phyloP scores from a whole-genome alignment of 805 yeast genomes.

The Suhomyces faveliae region DNA sequence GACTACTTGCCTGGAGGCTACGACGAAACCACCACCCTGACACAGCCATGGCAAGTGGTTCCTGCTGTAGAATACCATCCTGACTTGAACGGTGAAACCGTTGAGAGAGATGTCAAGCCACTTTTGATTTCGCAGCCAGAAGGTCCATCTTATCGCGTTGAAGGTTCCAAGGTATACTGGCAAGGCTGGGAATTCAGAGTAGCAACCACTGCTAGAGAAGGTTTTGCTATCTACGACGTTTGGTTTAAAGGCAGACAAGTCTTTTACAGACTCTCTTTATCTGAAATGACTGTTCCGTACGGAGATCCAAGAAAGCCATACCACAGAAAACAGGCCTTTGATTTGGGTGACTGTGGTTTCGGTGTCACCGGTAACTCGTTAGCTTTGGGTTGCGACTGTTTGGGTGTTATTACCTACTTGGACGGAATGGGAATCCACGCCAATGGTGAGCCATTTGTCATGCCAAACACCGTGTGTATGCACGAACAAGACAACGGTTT shows the following conservation, averaged over 20 bases:
- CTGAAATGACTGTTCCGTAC: constrained; percentile 87
- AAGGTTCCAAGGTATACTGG: constrained; percentile 66
- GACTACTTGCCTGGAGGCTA: constrained; percentile 72
- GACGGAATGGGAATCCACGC: constrained; percentile 58
- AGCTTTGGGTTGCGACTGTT: constrained; percentile 76
- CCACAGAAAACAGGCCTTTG: constrained; percentile 86
- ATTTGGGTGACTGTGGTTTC: constrained; percentile 82
- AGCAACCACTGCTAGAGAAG: constrained; percentile 71
- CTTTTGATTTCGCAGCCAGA: constrained; percentile 71
- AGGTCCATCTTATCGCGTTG: constrained; percentile 67
- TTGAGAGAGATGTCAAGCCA: constrained; percentile 62
- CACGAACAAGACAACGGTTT: constrained; percentile 80
- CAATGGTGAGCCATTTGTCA: constrained; percentile 59
- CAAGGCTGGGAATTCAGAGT: constrained; percentile 83
- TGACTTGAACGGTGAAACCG: constrained; percentile 55
- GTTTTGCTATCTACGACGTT: constrained; percentile 71
- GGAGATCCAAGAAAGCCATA: constrained; percentile 83
- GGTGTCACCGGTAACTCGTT: constrained; percentile 71
- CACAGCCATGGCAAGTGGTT: constrained; percentile 60
- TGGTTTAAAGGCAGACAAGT: constrained; percentile 74
- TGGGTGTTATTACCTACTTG: constrained; percentile 73
- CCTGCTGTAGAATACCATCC: constrained; percentile 72
- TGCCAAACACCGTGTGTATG: constrained; percentile 73
- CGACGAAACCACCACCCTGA: constrained; percentile 58
- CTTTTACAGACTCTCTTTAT: constrained; percentile 68